Conservation (phyloP, 2,329 filamentous ascomycete genomes). For the Aspergillus terreus region DNA sequence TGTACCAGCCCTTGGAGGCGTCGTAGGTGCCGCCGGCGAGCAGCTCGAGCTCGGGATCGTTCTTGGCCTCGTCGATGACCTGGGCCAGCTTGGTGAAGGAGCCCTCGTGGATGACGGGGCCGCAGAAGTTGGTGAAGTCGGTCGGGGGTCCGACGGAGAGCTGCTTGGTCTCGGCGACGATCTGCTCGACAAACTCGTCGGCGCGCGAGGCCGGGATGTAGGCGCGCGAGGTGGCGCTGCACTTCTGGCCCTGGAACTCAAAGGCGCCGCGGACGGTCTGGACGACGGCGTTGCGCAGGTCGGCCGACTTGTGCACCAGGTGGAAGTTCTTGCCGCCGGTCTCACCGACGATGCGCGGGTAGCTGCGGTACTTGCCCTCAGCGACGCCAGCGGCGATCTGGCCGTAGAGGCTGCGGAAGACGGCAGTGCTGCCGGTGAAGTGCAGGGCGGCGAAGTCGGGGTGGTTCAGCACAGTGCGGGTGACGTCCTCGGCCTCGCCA, state of each 20-base stretch:
- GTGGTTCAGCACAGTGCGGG: constrained; percentile 71
- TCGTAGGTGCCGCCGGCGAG: constrained; percentile 75
- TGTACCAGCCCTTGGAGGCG: constrained; percentile 73
- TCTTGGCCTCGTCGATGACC: constrained; percentile 76
- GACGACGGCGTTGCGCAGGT: constrained; percentile 72
- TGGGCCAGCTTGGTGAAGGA: constrained; percentile 76
- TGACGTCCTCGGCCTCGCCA: constrained; percentile 80
- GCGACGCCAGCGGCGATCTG: constrained; percentile 79
- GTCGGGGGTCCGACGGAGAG: constrained; percentile 69
- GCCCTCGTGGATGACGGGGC: constrained; percentile 77
- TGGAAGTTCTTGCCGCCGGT: constrained; percentile 95
- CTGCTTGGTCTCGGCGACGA: constrained; percentile 65
- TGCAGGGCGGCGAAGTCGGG: constrained; percentile 84
- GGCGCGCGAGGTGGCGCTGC: constrained; percentile 74
- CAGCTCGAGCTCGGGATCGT: constrained; percentile 67
- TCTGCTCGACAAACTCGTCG: constrained; percentile 64
- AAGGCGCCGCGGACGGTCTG: constrained; percentile 85
- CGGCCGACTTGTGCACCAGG: constrained; percentile 71
- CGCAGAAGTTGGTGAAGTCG: constrained; percentile 74
- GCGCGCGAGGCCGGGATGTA: constrained; percentile 76
- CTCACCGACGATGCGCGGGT: constrained; percentile 85
- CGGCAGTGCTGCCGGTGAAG: constrained; percentile 88
- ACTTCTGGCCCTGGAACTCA: constrained; percentile 90
- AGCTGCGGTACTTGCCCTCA: constrained; percentile 75
- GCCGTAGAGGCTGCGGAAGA: constrained; percentile 86